Evolutionary conservation across 208 protist species (phyloP).

Genomic region (Trypanosomatidae sp.): DNA sequence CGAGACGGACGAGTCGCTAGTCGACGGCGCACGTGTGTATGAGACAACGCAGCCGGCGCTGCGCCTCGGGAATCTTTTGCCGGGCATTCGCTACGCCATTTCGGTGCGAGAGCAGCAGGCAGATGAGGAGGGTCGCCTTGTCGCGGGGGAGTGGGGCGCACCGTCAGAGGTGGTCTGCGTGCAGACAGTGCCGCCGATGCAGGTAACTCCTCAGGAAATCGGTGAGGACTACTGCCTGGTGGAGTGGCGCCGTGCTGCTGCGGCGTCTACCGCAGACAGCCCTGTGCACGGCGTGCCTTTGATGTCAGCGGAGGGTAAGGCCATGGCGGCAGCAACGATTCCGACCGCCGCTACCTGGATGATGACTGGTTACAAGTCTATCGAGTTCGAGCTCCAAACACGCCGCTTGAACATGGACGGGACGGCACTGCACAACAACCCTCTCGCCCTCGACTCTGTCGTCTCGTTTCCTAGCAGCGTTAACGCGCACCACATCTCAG

Average conservation of each 20-base stretch:
- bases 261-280: background rate
- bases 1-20: slow-evolving; percentile 79
- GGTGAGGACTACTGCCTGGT: slow-evolving; percentile 90
- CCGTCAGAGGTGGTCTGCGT: slow-evolving; percentile 52
- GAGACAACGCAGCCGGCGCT: slow-evolving; percentile 88
- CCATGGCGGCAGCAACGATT: slow-evolving; percentile 5
- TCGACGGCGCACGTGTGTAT: slow-evolving; percentile 83
- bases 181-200: slow-evolving; percentile 76
- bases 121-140: slow-evolving; percentile 48
- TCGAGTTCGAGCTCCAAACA: slow-evolving; percentile 79
- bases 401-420: slow-evolving; percentile 62
- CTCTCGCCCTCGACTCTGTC: slow-evolving; percentile 59
- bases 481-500: slow-evolving; percentile 54
- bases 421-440: slow-evolving; percentile 45
- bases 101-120: slow-evolving; percentile 84
- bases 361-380: slow-evolving; percentile 25
- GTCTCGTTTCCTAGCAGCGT: slow-evolving; percentile 45
- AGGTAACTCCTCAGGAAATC: slow-evolving; percentile 79
- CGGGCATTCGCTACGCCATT: slow-evolving; percentile 82
- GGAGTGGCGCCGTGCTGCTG: slow-evolving; percentile 64
- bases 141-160: slow-evolving; percentile 60
- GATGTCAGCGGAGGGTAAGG: background rate
- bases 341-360: slow-evolving; percentile 13
- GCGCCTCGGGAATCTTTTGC: slow-evolving; percentile 76
- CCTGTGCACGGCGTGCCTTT: background rate